Percentiles rank a stretch among this genome's conserved stretches.
These are phyloP conservation scores for Fusarium illudens DNA, from an alignment of 2,329 filamentous ascomycete species.

Conservation along the genomic window DNA sequence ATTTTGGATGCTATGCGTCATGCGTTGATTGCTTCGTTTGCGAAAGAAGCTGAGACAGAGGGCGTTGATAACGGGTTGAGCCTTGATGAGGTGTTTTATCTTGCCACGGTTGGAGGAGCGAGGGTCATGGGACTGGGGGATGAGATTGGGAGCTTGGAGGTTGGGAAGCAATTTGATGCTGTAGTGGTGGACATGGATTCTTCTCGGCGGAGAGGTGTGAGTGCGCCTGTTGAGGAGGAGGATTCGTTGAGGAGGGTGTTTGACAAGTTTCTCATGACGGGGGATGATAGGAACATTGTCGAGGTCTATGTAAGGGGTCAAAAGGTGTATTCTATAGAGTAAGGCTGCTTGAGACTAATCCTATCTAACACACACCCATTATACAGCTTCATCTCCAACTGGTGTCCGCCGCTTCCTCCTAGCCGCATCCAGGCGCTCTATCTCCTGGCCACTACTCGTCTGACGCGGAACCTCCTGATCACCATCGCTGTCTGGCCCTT, in stretches of 20 bases:
- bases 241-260: constrained; percentile 59
- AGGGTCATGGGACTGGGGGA: constrained; percentile 63
- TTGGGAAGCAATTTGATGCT: constrained; percentile 71
- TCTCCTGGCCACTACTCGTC: constrained; percentile 30
- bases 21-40: constrained; percentile 64
- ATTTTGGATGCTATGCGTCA: constrained; percentile 68
- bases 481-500: constrained; percentile 8
- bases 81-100: constrained; percentile 63
- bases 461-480: constrained; percentile 19
- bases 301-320: constrained; percentile 63
- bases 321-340: constrained; percentile 30
- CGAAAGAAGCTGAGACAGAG: constrained; percentile 52
- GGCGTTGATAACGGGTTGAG: constrained; percentile 56
- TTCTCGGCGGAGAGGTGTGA: constrained; percentile 51
- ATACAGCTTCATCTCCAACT: constrained; percentile 34
- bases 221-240: constrained; percentile 61
- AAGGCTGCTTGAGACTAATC: background rate
- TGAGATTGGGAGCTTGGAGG: constrained; percentile 63
- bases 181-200: constrained; percentile 55
- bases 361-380: background rate
- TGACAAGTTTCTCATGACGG: constrained; percentile 73
- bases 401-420: constrained; percentile 24
- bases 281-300: constrained; percentile 68
- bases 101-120: constrained; percentile 70
- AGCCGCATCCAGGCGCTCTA: constrained; percentile 25